Evolutionary conservation across 345 rosid genomes (phyloP).

Genomic region (Eucalyptus guilfoylei): DNA sequence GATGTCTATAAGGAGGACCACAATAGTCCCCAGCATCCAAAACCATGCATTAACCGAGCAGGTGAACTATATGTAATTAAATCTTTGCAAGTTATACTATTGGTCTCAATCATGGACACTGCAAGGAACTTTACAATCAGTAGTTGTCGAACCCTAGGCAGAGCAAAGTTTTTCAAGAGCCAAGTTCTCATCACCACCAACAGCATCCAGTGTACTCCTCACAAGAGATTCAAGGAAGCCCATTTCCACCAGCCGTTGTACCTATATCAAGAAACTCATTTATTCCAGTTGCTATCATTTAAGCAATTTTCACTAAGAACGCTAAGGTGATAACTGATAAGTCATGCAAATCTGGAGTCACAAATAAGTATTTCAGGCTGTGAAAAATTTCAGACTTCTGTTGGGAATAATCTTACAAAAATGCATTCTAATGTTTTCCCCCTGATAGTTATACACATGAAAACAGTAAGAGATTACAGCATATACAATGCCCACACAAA

Average conservation of each 20-base stretch:
- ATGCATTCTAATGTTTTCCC: neutral
- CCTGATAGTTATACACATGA: neutral
- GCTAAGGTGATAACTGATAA: neutral
- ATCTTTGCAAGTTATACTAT: neutral
- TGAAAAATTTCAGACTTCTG: neutral
- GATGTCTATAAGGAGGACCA: neutral
- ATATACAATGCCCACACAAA: neutral
- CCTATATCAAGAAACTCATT: conserved; percentile 22
- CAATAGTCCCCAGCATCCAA: neutral
- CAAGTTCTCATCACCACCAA: conserved; percentile 92
- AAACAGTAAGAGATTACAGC: neutral
- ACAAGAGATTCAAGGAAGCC: conserved; percentile 75
- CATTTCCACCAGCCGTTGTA: conserved; percentile 87
- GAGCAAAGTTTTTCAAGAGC: conserved; percentile 93
- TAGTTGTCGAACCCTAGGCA: conserved; percentile 8
- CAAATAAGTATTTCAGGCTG: neutral
- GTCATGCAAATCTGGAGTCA: neutral
- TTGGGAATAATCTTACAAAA: neutral
- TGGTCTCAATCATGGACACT: neutral
- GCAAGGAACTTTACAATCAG: neutral
- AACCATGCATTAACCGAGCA: neutral
- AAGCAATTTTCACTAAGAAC: neutral
- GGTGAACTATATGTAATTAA: neutral
- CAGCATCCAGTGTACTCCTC: conserved; percentile 71
- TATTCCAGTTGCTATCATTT: neutral